Conservation (phyloP, 352 stramenopile species). For the Pythium folliculosum region DNA sequence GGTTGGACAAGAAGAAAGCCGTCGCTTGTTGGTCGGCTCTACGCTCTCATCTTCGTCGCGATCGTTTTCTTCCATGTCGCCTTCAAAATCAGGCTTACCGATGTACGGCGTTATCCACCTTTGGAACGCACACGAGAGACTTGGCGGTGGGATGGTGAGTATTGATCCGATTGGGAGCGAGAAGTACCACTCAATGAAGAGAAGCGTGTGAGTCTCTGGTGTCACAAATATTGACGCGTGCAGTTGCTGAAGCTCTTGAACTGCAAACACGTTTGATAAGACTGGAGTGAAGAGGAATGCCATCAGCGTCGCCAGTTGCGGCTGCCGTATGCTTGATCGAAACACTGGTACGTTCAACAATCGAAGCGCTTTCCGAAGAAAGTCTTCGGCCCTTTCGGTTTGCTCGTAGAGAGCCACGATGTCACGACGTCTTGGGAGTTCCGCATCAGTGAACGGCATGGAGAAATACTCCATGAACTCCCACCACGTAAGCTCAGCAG, state of each 20-base stretch:
- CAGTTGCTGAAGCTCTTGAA: constrained; percentile 75
- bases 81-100: constrained; percentile 36
- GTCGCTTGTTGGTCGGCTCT: constrained; percentile 34
- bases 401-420: constrained; percentile 67
- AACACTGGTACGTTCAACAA: constrained; percentile 56
- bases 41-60: constrained; percentile 28
- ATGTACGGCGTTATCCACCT: constrained; percentile 76
- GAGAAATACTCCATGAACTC: constrained; percentile 84
- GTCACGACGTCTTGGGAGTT: constrained; percentile 57
- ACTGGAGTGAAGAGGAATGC: constrained; percentile 71
- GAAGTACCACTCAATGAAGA: constrained; percentile 88
- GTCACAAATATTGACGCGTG: constrained; percentile 62
- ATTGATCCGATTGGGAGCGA: constrained; percentile 62
- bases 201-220: constrained; percentile 36
- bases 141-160: constrained; percentile 61
- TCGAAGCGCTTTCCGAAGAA: constrained; percentile 49
- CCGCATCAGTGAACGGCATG: constrained; percentile 69
- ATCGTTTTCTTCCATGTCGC: constrained; percentile 35
- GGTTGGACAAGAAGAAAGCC: constrained; percentile 40
- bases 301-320: constrained; percentile 47
- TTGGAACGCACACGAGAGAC: constrained; percentile 70
- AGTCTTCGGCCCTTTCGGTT: constrained; percentile 58
- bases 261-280: constrained; percentile 76
- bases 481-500: constrained; percentile 54
- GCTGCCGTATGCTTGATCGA: constrained; percentile 25